These are phyloP conservation scores for Phytopythium mirpurense DNA, from an alignment of 352 stramenopile species.

Conservation along the genomic window DNA sequence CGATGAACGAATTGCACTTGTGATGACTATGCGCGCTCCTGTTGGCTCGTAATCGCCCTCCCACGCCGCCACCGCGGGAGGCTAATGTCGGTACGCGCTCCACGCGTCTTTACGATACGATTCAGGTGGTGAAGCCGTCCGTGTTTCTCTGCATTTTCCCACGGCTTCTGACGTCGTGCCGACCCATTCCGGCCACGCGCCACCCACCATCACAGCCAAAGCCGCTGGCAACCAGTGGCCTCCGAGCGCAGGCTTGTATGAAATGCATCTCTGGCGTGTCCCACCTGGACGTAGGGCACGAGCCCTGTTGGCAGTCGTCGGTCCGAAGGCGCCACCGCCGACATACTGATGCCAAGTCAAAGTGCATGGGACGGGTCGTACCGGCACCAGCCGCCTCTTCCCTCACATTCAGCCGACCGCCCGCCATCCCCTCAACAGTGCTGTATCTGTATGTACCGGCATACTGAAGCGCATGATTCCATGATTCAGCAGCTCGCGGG, in stretches of 20 bases:
- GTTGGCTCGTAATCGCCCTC: no score
- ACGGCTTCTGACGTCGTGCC: neutral
- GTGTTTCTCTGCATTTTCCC: conserved; percentile 3
- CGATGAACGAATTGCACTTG: no score
- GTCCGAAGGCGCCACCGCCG: neutral
- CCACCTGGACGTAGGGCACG: conserved; percentile 1
- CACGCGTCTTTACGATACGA: conserved; percentile 5
- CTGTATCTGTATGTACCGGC: no score
- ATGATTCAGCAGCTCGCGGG: neutral
- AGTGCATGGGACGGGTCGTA: conserved; percentile 3
- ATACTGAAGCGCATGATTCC: neutral
- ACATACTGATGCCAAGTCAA: neutral
- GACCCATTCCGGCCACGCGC: neutral
- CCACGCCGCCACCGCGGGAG: no score
- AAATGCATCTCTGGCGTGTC: neutral
- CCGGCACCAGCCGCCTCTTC: conserved; percentile 1
- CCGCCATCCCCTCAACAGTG: no score
- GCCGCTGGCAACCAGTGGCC: no score
- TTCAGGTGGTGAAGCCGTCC: neutral
- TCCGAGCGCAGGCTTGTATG: no score
- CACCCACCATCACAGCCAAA: neutral
- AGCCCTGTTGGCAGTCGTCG: conserved; percentile 1
- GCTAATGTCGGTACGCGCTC: no score
- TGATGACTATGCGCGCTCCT: no score
- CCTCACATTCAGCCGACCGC: conserved; percentile 4